Conservation (phyloP, 2,329 filamentous ascomycete species). For the Tetracladium maxilliforme region DNA sequence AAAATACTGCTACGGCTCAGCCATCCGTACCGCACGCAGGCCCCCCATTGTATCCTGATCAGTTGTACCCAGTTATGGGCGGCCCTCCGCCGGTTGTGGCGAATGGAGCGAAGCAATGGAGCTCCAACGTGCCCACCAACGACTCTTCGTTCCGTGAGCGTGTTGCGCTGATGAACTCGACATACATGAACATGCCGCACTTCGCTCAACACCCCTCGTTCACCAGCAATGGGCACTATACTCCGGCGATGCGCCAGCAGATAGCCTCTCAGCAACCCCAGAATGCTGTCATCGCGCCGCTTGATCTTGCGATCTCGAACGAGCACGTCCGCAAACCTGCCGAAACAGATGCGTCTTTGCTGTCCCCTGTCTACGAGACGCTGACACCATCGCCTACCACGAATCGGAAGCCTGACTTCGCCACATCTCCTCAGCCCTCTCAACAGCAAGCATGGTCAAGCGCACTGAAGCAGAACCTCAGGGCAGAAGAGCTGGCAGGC, state of each 20-base stretch:
- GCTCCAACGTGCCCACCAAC: neutral
- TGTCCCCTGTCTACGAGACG: conserved; percentile 64
- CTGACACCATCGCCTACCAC: conserved; percentile 56
- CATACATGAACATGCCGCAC: neutral
- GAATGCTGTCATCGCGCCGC: conserved; percentile 13
- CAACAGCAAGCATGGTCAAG: conserved; percentile 6
- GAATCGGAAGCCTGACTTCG: conserved; percentile 34
- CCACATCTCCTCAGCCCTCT: conserved; percentile 8
- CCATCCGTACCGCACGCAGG: too few relatives aligned
- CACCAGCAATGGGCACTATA: conserved; percentile 3
- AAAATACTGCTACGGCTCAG: too few relatives aligned
- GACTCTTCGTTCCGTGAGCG: neutral
- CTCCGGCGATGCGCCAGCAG: neutral
- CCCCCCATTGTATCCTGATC: too few relatives aligned
- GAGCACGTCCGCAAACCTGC: too few relatives aligned
- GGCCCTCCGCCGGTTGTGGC: neutral
- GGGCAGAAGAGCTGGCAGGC: conserved; percentile 4
- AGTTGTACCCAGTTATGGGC: neutral
- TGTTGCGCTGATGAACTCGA: neutral
- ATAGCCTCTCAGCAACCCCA: neutral
- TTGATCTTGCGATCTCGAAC: conserved; percentile 12
- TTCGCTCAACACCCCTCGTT: too few relatives aligned
- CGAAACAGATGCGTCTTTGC: conserved; percentile 20
- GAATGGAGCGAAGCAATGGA: neutral
- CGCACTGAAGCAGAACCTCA: conserved; percentile 4